Conservation (phyloP, 306 rosid genomes). For the Amphicarpaea edgeworthii region DNA sequence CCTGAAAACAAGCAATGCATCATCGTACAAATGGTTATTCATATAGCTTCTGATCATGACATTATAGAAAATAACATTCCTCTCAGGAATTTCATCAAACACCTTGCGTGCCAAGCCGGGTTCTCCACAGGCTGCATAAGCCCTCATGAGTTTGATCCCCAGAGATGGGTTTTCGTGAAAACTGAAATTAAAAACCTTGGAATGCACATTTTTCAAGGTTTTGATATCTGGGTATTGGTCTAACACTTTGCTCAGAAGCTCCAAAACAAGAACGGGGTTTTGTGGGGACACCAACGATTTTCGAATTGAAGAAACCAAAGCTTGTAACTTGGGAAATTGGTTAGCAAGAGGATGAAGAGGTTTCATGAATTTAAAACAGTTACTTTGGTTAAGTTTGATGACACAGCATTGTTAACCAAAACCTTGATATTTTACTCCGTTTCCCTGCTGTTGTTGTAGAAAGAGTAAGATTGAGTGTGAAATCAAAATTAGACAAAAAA, state of each 20-base stretch:
- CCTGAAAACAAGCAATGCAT: conserved; percentile 61
- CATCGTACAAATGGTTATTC: conserved; percentile 54
- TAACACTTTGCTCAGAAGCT: conserved; percentile 47
- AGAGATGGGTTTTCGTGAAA: conserved; percentile 54
- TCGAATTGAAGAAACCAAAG: conserved; percentile 43
- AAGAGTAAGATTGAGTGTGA: not conserved
- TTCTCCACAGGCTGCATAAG: conserved; percentile 65
- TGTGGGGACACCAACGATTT: not conserved
- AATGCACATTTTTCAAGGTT: conserved; percentile 63
- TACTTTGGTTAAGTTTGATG: not conserved
- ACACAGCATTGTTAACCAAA: conserved; percentile 12
- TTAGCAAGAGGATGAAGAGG: conserved; percentile 43
- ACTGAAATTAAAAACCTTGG: conserved; percentile 49
- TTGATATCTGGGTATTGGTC: conserved; percentile 63
- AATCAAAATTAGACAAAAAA: not conserved
- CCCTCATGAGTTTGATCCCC: conserved; percentile 73
- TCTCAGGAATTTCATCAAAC: conserved; percentile 41
- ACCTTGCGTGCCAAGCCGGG: conserved; percentile 47
- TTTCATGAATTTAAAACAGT: conserved; percentile 54
- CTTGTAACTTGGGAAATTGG: conserved; percentile 42
- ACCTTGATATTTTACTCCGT: not conserved
- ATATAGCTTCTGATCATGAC: too few relatives aligned
- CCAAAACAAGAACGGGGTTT: conserved; percentile 32
- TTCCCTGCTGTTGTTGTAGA: not conserved
- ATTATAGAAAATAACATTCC: conserved; percentile 67